Evolutionary conservation across 768 basidiomycete genomes (phyloP), one percentile per base, ranked within the genome.

Genomic region (Psilocybe tampanensis): DNA sequence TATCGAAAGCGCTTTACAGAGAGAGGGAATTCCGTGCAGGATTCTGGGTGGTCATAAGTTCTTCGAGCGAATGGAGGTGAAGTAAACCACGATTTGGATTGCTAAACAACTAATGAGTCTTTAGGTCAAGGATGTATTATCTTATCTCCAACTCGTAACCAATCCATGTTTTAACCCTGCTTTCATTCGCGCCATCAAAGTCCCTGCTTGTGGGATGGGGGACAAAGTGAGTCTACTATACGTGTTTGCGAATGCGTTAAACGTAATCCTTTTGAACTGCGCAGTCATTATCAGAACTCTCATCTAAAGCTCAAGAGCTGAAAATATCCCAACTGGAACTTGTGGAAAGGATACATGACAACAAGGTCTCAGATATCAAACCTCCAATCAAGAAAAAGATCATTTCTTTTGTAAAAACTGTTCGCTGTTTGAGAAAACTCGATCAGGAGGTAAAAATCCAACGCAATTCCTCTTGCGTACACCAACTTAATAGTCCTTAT

Each of bases 21-120:
- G 82, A 59, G 84, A 87, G 60, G 83, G 85, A n/a, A 90, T 96
- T 36, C 92, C 92, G 1, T 84, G 81, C 62, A 75, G 84, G 55
- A 81, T 95, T 47, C 78, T 95, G 2, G 88, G 85, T 19, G 92
- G 92, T 0, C 89, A 90, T 65, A 90, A 87, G 66, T 94, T 94
- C 78, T 95, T 95, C 63, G 91, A 94, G 60, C 84, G 92, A 17
- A 68, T 84, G 64, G 93, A 94, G 78, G 89, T 86, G 42, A n/a
- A 47, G 74, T 61, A 11, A 23, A 23, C 15, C 33, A 36, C 24
- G n/a, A 34, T 36, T 32, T 21, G 24, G 39, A 47, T 11, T 34
- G 4, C 32, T 60, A 21, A 19, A 18, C 41, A 36, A 26, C 52
- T 33, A 45, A 53, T 47, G 26, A 3, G 17, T 47, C 43, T 9